Conservation (phyloP, 768 basidiomycete genomes). For the Chalciporus sphaerocephalus region DNA sequence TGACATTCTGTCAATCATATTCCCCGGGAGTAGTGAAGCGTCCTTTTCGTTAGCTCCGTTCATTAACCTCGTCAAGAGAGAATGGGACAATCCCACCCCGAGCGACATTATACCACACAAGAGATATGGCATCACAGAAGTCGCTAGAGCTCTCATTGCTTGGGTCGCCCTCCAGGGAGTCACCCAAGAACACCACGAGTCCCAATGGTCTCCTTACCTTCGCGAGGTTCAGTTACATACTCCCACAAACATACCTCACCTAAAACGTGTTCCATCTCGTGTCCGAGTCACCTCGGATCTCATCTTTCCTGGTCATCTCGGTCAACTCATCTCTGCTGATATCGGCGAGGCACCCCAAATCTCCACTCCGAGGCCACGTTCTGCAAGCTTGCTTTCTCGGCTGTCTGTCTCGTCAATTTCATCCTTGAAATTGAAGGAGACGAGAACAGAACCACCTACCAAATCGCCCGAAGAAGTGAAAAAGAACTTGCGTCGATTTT, state of each 20-base stretch:
- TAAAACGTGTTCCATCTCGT: slow-evolving; percentile 43
- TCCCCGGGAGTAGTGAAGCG: slow-evolving; percentile 72
- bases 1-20: slow-evolving; percentile 66
- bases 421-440: slow-evolving; percentile 23
- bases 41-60: slow-evolving; percentile 80
- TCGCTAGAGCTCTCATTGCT: slow-evolving; percentile 66
- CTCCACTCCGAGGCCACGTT: slow-evolving; percentile 30
- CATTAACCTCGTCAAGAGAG: slow-evolving; percentile 72
- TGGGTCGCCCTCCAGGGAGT: slow-evolving; percentile 81
- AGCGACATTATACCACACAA: slow-evolving; percentile 53
- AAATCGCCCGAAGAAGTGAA: slow-evolving; percentile 51
- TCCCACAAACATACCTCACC: slow-evolving; percentile 28
- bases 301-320: slow-evolving; percentile 59
- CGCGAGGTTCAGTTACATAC: slow-evolving; percentile 63
- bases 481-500: slow-evolving; percentile 67
- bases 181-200: slow-evolving; percentile 77
- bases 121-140: slow-evolving; percentile 59
- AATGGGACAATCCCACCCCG: slow-evolving; percentile 58
- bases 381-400: slow-evolving; percentile 24
- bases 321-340: slow-evolving; percentile 76
- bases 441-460: slow-evolving; percentile 18
- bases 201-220: slow-evolving; percentile 60
- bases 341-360: slow-evolving; percentile 56
- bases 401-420: slow-evolving; percentile 28
- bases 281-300: slow-evolving; percentile 71